Evolutionary conservation across 352 stramenopile species (phyloP).

Genomic region (Phytophthora ramorum): DNA sequence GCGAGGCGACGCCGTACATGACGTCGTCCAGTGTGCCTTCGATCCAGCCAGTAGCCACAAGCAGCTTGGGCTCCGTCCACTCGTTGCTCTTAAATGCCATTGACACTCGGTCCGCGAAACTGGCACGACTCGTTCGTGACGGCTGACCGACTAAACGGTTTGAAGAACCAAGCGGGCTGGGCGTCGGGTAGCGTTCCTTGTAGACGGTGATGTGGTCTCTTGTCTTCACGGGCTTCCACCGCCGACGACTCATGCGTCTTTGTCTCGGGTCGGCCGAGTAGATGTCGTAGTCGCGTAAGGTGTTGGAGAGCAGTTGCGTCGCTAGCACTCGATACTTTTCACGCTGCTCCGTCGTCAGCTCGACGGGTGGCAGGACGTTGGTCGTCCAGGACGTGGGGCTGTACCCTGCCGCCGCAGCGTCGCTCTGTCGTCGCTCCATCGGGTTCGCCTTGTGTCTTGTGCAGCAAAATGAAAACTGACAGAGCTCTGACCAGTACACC

Average conservation of each 20-base stretch:
- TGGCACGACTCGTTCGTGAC: slow-evolving; percentile 35
- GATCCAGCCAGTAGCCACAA: slow-evolving; percentile 49
- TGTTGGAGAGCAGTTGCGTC: slow-evolving; percentile 37
- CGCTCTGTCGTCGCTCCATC: slow-evolving; percentile 26
- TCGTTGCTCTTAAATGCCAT: slow-evolving; percentile 30
- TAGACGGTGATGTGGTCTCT: slow-evolving; percentile 45
- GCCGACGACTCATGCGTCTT: slow-evolving; percentile 37
- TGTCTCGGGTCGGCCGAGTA: slow-evolving; percentile 39
- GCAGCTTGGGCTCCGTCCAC: slow-evolving; percentile 48
- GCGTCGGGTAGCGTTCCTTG: slow-evolving; percentile 39
- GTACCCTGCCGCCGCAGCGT: slow-evolving; percentile 14
- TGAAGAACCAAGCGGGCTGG: slow-evolving; percentile 16
- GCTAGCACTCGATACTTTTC: slow-evolving; percentile 37
- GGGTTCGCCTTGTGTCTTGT: slow-evolving; percentile 1
- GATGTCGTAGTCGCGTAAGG: slow-evolving; percentile 41
- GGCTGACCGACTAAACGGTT: slow-evolving; percentile 3
- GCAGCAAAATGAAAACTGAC: slow-evolving; percentile 33
- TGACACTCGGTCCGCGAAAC: slow-evolving; percentile 44
- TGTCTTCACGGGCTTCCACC: slow-evolving; percentile 37
- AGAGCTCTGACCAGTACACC: background rate
- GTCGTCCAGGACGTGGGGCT: slow-evolving; percentile 37
- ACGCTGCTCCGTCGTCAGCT: slow-evolving; percentile 25
- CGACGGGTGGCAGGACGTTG: slow-evolving; percentile 24
- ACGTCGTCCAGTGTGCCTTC: slow-evolving; percentile 57
- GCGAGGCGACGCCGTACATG: slow-evolving; percentile 69